phyloP scores from a whole-genome alignment of 1,284 basidiomycete genomes.

The Phlebopus sp. region DNA sequence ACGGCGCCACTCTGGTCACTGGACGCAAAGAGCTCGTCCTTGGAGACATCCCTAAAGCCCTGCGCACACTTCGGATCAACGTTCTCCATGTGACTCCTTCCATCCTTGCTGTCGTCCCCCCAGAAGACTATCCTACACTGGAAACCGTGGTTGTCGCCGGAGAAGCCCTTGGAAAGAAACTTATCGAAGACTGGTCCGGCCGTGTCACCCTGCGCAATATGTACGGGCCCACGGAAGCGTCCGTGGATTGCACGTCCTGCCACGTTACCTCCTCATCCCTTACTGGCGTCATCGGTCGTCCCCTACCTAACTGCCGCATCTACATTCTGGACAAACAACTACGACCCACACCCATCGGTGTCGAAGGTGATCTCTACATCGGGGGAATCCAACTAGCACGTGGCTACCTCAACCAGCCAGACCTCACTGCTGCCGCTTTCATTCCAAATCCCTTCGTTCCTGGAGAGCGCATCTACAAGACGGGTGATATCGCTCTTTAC shows the following conservation, averaged over 20 bases:
- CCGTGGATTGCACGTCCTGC: slow-evolving; percentile 31
- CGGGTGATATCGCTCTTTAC: slow-evolving; percentile 29
- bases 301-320: slow-evolving; percentile 30
- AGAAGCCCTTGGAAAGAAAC: slow-evolving; percentile 29
- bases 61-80: slow-evolving; percentile 23
- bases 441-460: slow-evolving; percentile 25
- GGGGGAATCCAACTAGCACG: slow-evolving; percentile 32
- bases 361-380: slow-evolving; percentile 32
- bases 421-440: slow-evolving; percentile 25
- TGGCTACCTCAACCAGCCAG: slow-evolving; percentile 31
- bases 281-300: slow-evolving; percentile 29
- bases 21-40: slow-evolving; percentile 31
- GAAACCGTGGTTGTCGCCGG: slow-evolving; percentile 28
- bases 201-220: slow-evolving; percentile 30
- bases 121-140: slow-evolving; percentile 25
- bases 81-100: slow-evolving; percentile 32
- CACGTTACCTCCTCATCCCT: slow-evolving; percentile 21
- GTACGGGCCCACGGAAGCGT: slow-evolving; percentile 36
- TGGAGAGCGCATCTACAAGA: slow-evolving; percentile 27
- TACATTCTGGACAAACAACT: slow-evolving; percentile 34
- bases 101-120: slow-evolving; percentile 29
- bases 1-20: slow-evolving; percentile 30
- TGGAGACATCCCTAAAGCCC: slow-evolving; percentile 28
- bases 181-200: slow-evolving; percentile 29
- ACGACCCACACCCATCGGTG: slow-evolving; percentile 28